Conservation (phyloP, 2,329 filamentous ascomycete genomes). For the Trichoderma sp. region DNA sequence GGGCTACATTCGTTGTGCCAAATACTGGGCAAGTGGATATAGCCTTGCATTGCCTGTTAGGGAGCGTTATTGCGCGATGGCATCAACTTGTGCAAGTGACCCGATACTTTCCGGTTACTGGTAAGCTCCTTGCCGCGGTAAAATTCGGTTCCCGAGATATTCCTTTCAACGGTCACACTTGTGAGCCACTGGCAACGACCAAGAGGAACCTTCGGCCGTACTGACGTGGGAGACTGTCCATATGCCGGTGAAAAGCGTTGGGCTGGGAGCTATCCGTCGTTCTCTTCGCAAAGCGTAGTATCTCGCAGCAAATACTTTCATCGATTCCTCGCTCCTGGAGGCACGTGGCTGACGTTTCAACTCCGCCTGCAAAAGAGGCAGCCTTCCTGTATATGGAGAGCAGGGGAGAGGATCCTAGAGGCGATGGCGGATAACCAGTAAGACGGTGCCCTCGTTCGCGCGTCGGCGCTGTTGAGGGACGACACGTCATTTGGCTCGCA, state of each 20-base stretch:
- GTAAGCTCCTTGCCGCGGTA: background rate
- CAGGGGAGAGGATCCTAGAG: constrained; percentile 11
- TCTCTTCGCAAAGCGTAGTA: background rate
- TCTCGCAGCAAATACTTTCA: no score
- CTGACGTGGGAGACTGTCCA: background rate
- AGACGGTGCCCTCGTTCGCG: constrained; percentile 32
- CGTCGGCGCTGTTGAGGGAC: constrained; percentile 33
- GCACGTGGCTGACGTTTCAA: background rate
- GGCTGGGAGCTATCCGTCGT: background rate
- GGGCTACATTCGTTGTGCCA: background rate
- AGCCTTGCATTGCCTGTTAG: background rate
- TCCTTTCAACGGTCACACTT: background rate
- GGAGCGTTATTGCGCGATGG: background rate
- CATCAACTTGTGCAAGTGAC: background rate
- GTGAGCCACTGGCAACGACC: background rate
- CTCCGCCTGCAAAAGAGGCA: background rate
- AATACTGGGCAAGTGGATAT: background rate
- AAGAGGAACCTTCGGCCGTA: background rate
- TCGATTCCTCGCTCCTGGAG: background rate
- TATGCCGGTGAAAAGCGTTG: background rate
- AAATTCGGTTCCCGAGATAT: background rate
- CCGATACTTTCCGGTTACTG: constrained; percentile 3
- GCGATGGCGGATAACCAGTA: constrained; percentile 29
- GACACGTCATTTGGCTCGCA: constrained; percentile 33
- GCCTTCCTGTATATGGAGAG: constrained; percentile 1